These are phyloP conservation scores for Raddia guianensis DNA, from an alignment of 176 grass and related monocot species.

Conservation along the genomic window DNA sequence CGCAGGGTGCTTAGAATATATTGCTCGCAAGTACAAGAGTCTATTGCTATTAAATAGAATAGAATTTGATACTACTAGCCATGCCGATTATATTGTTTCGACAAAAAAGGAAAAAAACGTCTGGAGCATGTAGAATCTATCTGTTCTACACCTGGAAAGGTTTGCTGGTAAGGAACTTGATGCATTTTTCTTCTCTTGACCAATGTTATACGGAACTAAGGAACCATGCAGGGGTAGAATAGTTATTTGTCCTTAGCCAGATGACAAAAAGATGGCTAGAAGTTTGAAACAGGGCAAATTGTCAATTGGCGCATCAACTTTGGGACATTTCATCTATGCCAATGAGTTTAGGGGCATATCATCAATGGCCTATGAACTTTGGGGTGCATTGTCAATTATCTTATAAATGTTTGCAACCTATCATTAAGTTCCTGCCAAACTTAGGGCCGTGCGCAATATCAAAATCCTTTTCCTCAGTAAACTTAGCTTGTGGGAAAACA, in stretches of 20 bases:
- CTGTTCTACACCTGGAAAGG: not conserved
- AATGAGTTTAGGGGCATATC: too few relatives aligned
- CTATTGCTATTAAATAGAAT: slow-evolving; percentile 5
- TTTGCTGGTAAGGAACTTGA: not conserved
- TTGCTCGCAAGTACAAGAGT: not conserved
- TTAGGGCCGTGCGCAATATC: not conserved
- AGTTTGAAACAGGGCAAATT: too few relatives aligned
- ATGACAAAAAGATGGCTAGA: too few relatives aligned
- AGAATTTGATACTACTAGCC: not conserved
- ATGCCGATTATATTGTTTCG: not conserved
- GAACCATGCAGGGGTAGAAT: too few relatives aligned
- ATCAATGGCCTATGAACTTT: too few relatives aligned
- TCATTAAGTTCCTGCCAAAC: not conserved
- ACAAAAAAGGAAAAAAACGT: not conserved
- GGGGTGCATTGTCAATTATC: too few relatives aligned
- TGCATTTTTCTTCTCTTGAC: not conserved
- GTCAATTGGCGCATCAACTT: too few relatives aligned
- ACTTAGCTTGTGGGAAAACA: not conserved
- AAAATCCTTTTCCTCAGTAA: not conserved
- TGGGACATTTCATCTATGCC: too few relatives aligned
- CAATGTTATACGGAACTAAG: too few relatives aligned
- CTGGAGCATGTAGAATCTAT: not conserved
- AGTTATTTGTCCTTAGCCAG: too few relatives aligned
- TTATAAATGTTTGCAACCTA: not conserved
- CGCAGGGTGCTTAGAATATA: slow-evolving; percentile 12